phyloP scores from a whole-genome alignment of 371 early-diverging fungal species.

The Synchytrium microbalum region DNA sequence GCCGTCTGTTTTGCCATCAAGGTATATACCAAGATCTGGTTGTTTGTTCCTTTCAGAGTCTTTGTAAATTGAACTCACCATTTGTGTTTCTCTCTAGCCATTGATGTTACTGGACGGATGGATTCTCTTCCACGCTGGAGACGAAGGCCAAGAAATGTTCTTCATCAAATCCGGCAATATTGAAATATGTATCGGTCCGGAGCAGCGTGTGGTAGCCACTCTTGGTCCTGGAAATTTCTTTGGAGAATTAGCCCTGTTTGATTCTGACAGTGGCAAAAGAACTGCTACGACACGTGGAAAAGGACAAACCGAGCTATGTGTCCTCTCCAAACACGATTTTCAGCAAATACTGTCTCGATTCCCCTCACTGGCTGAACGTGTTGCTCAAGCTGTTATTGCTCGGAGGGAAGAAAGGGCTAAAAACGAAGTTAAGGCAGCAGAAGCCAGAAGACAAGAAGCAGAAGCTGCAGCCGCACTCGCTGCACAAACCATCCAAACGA shows the following conservation, averaged over 20 bases:
- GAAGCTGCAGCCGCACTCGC: neutral
- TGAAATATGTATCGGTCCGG: conserved; percentile 13
- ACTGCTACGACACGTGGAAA: conserved; percentile 11
- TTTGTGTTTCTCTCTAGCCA: too few species aligned
- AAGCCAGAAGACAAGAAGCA: neutral
- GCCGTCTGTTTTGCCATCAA: neutral
- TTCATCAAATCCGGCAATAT: conserved; percentile 28
- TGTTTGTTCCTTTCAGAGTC: too few species aligned
- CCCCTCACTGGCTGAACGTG: conserved; percentile 4
- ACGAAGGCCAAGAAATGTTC: conserved; percentile 32
- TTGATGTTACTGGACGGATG: conserved; percentile 13
- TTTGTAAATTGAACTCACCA: too few species aligned
- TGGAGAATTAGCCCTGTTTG: conserved; percentile 13
- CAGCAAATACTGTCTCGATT: neutral
- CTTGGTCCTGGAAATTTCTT: conserved; percentile 10
- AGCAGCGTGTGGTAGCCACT: conserved; percentile 7
- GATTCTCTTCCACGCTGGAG: conserved; percentile 25
- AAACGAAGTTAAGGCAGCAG: neutral
- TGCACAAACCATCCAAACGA: neutral
- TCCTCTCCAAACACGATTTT: conserved; percentile 10
- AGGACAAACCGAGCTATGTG: conserved; percentile 9
- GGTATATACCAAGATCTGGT: too few species aligned
- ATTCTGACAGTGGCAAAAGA: conserved; percentile 7
- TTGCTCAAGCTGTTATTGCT: neutral
- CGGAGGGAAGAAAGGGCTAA: neutral